A percentile compares a stretch with the other conserved stretches of the same genome.
phyloP scores from a whole-genome alignment of 2,329 filamentous ascomycete species.

The Podosphaera leucotricha region DNA sequence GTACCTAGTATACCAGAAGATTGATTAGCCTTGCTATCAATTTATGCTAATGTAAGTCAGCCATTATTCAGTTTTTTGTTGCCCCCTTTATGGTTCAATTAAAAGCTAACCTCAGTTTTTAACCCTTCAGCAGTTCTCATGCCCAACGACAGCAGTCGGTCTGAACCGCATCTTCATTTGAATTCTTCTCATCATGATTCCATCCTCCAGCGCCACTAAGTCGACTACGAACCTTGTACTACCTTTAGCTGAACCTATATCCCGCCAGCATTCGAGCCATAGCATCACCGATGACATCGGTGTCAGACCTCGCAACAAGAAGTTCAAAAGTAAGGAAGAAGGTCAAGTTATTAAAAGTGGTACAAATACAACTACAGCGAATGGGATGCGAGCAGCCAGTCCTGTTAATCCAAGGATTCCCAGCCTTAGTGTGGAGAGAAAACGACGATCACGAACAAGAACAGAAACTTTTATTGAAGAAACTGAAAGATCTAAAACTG shows the following conservation, averaged over 20 bases:
- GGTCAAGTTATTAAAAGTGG: slow-evolving; percentile 11
- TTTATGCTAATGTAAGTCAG: background rate
- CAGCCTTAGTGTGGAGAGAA: slow-evolving; percentile 6
- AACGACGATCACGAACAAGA: slow-evolving; percentile 1
- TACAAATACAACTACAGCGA: slow-evolving; percentile 17
- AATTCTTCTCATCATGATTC: background rate
- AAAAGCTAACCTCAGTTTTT: background rate
- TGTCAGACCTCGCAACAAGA: slow-evolving; percentile 13
- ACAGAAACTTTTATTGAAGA: background rate
- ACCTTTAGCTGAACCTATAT: background rate
- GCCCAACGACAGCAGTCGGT: background rate
- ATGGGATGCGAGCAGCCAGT: slow-evolving; percentile 22
- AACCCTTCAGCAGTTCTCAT: background rate
- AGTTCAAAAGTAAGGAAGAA: slow-evolving; percentile 11
- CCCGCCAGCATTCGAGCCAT: background rate
- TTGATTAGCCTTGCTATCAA: background rate
- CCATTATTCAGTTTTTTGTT: background rate
- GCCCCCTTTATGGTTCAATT: background rate
- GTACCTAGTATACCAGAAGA: background rate
- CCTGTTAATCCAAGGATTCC: slow-evolving; percentile 24
- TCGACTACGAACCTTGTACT: background rate
- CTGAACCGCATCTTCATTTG: background rate
- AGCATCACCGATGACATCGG: slow-evolving; percentile 4
- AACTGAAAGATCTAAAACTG: background rate
- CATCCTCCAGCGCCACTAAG: background rate